Conservation (phyloP, 805 yeast genomes). For the Candida suzukii region DNA sequence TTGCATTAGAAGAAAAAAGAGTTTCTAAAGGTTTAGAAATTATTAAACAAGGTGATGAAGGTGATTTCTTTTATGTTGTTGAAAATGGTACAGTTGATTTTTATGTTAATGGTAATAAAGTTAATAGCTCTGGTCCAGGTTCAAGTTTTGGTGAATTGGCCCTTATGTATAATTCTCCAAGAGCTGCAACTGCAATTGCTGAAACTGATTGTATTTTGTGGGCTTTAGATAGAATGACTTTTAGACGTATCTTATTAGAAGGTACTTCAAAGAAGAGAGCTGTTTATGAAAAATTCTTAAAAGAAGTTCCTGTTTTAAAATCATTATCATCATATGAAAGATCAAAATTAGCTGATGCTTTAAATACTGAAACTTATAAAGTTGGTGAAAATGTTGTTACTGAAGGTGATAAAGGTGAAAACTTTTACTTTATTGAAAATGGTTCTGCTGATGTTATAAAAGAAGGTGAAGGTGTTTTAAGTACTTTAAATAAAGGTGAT, state of each 20-base stretch:
- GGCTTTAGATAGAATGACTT: constrained; percentile 91
- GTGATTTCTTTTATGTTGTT: constrained; percentile 84
- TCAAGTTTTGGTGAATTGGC: constrained; percentile 96
- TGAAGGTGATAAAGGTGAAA: constrained; percentile 83
- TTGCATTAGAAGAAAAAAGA: constrained; percentile 73
- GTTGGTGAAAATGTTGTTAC: constrained; percentile 69
- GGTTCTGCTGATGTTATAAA: constrained; percentile 78
- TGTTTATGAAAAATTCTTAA: constrained; percentile 83
- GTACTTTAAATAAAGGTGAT: constrained; percentile 66
- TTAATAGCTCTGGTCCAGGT: constrained; percentile 75
- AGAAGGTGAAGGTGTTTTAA: constrained; percentile 52
- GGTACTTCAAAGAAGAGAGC: constrained; percentile 86
- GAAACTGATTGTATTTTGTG: constrained; percentile 67
- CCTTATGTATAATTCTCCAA: constrained; percentile 92
- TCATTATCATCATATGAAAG: constrained; percentile 74
- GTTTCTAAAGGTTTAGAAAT: constrained; percentile 55
- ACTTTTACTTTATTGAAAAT: constrained; percentile 66
- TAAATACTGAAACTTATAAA: constrained; percentile 66
- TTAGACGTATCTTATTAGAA: constrained; percentile 84
- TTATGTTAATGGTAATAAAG: constrained; percentile 61
- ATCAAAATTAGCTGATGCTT: constrained; percentile 90
- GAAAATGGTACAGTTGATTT: constrained; percentile 83
- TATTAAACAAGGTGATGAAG: constrained; percentile 89
- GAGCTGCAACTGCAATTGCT: constrained; percentile 92
- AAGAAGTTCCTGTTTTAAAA: constrained; percentile 76